Base-by-base conservation (phyloP, 805 yeast species). In the Helenozyma rhizophorensis region DNA sequence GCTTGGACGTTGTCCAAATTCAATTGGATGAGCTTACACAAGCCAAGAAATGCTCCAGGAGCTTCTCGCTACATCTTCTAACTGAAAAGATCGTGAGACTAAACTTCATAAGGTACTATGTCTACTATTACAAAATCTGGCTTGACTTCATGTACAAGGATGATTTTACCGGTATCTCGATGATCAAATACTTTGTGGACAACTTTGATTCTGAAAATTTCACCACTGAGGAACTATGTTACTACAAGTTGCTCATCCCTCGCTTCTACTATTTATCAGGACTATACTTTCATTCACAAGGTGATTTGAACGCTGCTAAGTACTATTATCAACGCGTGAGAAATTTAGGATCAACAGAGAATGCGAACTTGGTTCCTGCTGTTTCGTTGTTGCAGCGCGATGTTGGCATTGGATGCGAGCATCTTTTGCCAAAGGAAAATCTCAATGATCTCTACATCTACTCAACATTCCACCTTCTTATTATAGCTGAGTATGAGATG, bases 221-320 rank as follows among this genome's bases (percentile, higher is more conserved):
- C 32, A 54, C 67, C 2, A 54, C 56, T 2, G 69, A 62, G 37
- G 75, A 72, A 31, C 41, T 62, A 32, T 38, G 52, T n/a, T 46
- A 58, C 16, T 65, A 60, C 37, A 60, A 58, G 29, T 48, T 51
- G 16, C 36, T 71, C 14, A 37, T 66, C 4, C 66, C 74, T 2
- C 48, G 53, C 23, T 46, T 69, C 4, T 58, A 56, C 18, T 70
- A 65, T 37, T 37, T 72, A 13, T 58, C 62, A 29, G 78, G 65
- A 2, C 28, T 62, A 3, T 56, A 58, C 32, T 53, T 57, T 38
- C 78, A 72, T 30, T 37, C 50, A 11, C 42, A 48, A 9, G 68
- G 69, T 4, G 57, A 67, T 14, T 34, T 62, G 4, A 47, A 50
- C 13, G 49, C 56, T 1, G 65, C 77, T 2, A 60, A 65, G 33